These are phyloP conservation scores for Penicillium coprophilum DNA, from an alignment of 495 filamentous ascomycete species.

Conservation along the genomic window DNA sequence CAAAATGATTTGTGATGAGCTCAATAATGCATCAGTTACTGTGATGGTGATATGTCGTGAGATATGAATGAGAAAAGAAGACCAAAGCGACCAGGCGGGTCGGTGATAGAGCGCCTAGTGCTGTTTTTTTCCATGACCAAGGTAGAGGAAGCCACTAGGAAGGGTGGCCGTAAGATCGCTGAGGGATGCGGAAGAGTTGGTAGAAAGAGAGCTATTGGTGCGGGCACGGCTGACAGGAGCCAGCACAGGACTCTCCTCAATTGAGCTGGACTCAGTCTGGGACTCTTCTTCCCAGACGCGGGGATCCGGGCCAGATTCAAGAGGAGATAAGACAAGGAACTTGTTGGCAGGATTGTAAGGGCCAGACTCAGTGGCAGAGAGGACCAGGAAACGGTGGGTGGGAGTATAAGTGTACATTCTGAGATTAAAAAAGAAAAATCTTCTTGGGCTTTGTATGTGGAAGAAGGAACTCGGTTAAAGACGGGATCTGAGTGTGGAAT, in stretches of 20 bases:
- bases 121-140: conserved; percentile 27
- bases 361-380: conserved; percentile 23
- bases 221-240: conserved; percentile 16
- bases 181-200: conserved; percentile 24
- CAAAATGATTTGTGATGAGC: conserved; percentile 6
- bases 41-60: conserved; percentile 17
- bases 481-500: conserved; percentile 5
- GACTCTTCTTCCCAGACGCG: conserved; percentile 26
- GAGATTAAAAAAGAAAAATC: not conserved
- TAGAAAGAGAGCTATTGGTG: conserved; percentile 27
- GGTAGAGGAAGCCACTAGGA: conserved; percentile 35
- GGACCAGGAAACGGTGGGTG: conserved; percentile 40
- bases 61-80: conserved; percentile 17
- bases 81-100: conserved; percentile 4
- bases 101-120: conserved; percentile 14
- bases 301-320: conserved; percentile 36
- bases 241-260: conserved; percentile 12
- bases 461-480: conserved; percentile 7
- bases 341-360: conserved; percentile 28
- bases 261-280: conserved; percentile 17
- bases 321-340: conserved; percentile 40
- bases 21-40: conserved; percentile 20
- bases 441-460: conserved; percentile 12
- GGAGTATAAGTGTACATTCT: conserved; percentile 43
- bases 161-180: conserved; percentile 19